Evolutionary conservation across 176 grass and related monocot genomes (phyloP), one percentile per base, ranked within the genome.

Genomic region (Oryza australiensis): DNA sequence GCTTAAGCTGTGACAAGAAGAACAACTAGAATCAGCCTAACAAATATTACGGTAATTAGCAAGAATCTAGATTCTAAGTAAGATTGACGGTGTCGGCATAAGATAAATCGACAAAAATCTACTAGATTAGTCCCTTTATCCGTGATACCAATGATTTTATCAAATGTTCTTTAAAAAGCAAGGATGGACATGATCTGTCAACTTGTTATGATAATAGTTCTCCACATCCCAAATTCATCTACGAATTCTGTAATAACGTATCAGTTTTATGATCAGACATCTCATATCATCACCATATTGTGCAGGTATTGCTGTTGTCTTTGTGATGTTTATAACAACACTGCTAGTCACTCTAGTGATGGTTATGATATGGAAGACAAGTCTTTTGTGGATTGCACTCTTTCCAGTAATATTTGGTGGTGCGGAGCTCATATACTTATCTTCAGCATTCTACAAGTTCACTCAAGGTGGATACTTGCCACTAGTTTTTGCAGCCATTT

Each of bases 241-340:
- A 0, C 29, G 65, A 73, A 66, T 74, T 38, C 33, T 41, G 64
- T 20, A 26, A 24, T 42, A 24, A 79, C 29, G 5, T 8, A 74
- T 45, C 26, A 74, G 26, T 82, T 81, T 72, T 83, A 78, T 67
- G 18, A 66, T 85, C 37, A 42, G 24, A 68, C 40, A 45, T 60
- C 23, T 82, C 45, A 86, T 41, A 38, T n/a, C 20, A 66, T 77
- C 14, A 45, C 14, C 12, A 62, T 82, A 67, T 59, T 59, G 26
- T 83, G 79, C 77, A 94, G 93, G 93, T 62, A 92, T 94, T 65
- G 93, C 78, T n/a, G 93, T 94, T 24, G 87, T 92, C 26, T 89
- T 88, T 74, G 93, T 92, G 42, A 94, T 94, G 89, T 85, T 81
- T 68, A 85, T 94, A 78, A 90, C 89, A 3, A 88, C 93, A 30